Evolutionary conservation across 2,329 filamentous ascomycete genomes (phyloP), one percentile per base, ranked within the genome.

Genomic region (Colletotrichum falcatum): DNA sequence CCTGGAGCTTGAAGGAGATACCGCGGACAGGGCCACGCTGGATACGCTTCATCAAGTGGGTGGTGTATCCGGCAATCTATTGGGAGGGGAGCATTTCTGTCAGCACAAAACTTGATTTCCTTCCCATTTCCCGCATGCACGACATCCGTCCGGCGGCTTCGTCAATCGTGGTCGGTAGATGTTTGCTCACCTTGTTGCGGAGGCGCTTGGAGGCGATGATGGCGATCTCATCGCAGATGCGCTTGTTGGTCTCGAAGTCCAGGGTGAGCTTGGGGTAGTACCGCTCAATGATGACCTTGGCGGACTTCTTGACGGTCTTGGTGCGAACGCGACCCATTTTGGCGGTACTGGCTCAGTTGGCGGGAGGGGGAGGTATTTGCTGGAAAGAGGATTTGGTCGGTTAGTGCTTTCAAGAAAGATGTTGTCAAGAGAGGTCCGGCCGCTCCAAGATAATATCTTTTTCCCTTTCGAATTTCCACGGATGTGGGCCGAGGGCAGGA

Each of bases 1-100:
- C 96, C 89, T 99, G 96, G 73, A 99, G 94, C 91, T 99, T 99
- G 95, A 99, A 99, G 86, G 97, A 99, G 88, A 99, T 99, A 89
- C 96, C 96, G 81, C 96, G 97, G 86, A 99, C 96, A 77, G 96
- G 96, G 77, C 96, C 96, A 85, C 96, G 94, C 90, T 98, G 96
- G 80, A 99, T 99, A 87, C 96, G 96, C 92, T 98, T 98, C 97
- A 99, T 99, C 86, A 97, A 85, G 84, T 97, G 94, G 77, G 96
- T 98, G 80, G 95, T 97, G 91, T 97, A 98, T 81, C 96, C 96
- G 82, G 96, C 95, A 88, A 97, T 97, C 94, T 95, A 76, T 64
- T 72, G 61, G 51, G 56, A 61, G 51, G 56, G 30, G 48, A 56
- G 30, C 6, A 55, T 8, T 44, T 30, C 54, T 20, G 69, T 72